These are phyloP conservation scores for Cinnamomum chago DNA, from an alignment of 164 flowering plant genomes.

Conservation along the genomic window DNA sequence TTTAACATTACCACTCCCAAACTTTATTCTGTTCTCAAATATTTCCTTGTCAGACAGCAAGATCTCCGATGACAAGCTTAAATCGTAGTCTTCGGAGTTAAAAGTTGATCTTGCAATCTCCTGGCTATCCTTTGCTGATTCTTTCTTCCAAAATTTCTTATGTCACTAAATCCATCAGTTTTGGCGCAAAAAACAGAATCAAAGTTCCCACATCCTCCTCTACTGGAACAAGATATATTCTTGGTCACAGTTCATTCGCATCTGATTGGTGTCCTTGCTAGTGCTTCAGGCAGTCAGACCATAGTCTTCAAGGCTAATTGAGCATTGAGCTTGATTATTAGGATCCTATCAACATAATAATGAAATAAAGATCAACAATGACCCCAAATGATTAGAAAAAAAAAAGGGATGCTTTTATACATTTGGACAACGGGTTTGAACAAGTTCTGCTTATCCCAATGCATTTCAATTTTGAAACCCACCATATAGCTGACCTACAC, in stretches of 20 bases:
- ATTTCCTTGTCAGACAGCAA: conserved; percentile 48
- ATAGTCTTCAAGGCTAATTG: conserved; percentile 10
- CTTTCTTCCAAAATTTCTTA: conserved; percentile 36
- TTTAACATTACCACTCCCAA: conserved; percentile 48
- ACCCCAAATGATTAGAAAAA: too few species aligned
- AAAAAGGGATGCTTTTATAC: too few species aligned
- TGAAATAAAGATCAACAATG: neutral
- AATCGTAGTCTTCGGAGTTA: conserved; percentile 31
- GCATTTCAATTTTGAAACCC: too few species aligned
- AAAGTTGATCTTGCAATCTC: conserved; percentile 14
- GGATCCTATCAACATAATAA: conserved; percentile 23
- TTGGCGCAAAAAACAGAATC: conserved; percentile 34
- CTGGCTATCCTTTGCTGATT: conserved; percentile 9
- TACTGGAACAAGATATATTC: conserved; percentile 4
- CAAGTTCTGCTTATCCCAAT: too few species aligned
- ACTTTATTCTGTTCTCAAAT: conserved; percentile 44
- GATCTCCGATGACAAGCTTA: conserved; percentile 25
- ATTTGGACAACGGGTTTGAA: too few species aligned
- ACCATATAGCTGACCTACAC: too few species aligned
- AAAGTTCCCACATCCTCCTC: conserved; percentile 10
- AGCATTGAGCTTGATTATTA: conserved; percentile 14
- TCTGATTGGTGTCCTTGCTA: conserved; percentile 1
- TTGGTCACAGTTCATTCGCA: neutral
- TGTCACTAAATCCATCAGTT: conserved; percentile 31
- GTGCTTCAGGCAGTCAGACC: conserved; percentile 22